phyloP scores from a whole-genome alignment of 2,329 filamentous ascomycete species.

The Claviceps sp. region DNA sequence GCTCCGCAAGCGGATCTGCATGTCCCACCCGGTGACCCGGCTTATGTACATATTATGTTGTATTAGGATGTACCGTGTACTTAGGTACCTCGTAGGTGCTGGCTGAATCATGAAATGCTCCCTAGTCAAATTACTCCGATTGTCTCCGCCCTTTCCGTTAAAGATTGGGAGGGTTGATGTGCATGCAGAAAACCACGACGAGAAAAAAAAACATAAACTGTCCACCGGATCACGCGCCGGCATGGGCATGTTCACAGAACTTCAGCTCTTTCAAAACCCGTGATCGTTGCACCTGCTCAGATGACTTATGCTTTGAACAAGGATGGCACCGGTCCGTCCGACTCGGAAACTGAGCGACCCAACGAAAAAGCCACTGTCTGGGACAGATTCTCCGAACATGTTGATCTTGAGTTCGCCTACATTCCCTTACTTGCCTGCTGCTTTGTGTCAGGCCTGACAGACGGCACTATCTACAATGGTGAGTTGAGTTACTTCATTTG shows the following conservation, averaged over 20 bases:
- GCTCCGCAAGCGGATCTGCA: neutral
- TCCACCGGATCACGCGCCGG: neutral
- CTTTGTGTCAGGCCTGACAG: constrained; percentile 25
- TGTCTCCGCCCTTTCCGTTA: neutral
- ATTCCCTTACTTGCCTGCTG: constrained; percentile 20
- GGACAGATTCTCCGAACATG: constrained; percentile 6
- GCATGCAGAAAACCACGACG: neutral
- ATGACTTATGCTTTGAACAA: neutral
- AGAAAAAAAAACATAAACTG: neutral
- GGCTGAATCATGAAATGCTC: neutral
- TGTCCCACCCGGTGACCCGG: neutral
- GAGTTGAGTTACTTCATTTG: neutral
- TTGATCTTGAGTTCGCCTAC: constrained; percentile 14
- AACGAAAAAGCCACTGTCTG: constrained; percentile 4
- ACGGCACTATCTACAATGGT: constrained; percentile 26
- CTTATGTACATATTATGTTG: too few relatives aligned
- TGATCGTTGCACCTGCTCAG: neutral
- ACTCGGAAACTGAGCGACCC: constrained; percentile 8
- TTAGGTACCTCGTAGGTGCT: too few relatives aligned
- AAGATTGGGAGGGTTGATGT: neutral
- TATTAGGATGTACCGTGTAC: too few relatives aligned
- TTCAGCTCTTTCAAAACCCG: neutral
- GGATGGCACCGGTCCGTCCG: neutral
- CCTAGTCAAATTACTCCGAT: constrained; percentile 1
- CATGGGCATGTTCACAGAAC: neutral